phyloP scores from a whole-genome alignment of 2,329 filamentous ascomycete species.

The Fusarium sublunatum region DNA sequence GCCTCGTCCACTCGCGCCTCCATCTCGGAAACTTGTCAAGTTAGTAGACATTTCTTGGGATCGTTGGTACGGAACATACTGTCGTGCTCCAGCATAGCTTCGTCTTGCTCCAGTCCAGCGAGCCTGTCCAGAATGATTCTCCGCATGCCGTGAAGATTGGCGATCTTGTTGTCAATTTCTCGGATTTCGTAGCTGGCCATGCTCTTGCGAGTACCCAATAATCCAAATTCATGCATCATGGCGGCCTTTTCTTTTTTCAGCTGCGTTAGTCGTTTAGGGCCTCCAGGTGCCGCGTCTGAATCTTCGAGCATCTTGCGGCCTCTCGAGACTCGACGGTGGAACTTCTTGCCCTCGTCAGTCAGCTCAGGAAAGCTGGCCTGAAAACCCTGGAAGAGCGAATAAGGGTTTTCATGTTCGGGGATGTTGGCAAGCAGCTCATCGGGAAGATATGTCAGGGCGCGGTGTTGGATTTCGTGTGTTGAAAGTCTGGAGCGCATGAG shows the following conservation, averaged over 20 bases:
- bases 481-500: conserved; percentile 92
- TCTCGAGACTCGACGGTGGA: conserved; percentile 76
- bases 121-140: conserved; percentile 90
- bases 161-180: conserved; percentile 96
- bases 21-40: conserved; percentile 68
- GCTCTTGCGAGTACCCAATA: conserved; percentile 92
- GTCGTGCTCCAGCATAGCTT: conserved; percentile 89
- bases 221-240: conserved; percentile 87
- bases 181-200: conserved; percentile 97
- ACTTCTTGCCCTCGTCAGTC: conserved; percentile 76
- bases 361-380: conserved; percentile 84
- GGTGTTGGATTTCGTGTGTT: conserved; percentile 90
- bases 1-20: conserved; percentile 71
- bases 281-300: conserved; percentile 63
- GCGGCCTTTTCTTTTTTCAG: conserved; percentile 83
- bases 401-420: conserved; percentile 84
- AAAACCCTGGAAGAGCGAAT: conserved; percentile 97
- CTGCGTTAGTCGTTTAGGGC: conserved; percentile 74
- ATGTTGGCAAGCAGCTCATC: conserved; percentile 92
- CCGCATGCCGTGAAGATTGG: conserved; percentile 92
- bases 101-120: conserved; percentile 88
- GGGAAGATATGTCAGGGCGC: conserved; percentile 86
- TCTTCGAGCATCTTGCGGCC: conserved; percentile 81
- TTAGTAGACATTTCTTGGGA: conserved; percentile 46
- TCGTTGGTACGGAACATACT: conserved; percentile 61